Conservation (phyloP, 495 filamentous ascomycete species). For the Xylaria grammica region DNA sequence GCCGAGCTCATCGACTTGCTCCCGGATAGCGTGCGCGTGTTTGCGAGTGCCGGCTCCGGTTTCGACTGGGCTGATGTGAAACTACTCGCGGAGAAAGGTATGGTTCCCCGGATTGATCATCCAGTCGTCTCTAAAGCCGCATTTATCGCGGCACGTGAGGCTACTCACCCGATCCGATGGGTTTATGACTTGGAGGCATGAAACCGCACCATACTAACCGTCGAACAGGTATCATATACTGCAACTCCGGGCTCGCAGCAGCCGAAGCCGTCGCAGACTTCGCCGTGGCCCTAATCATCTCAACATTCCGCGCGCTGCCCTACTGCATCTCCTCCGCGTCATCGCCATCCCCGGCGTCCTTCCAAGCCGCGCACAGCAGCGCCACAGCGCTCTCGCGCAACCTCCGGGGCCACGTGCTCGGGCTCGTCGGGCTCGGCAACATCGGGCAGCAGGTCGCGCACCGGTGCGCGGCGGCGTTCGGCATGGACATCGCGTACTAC, state of each 20-base stretch:
- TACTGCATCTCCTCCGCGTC: conserved; percentile 62
- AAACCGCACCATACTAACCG: conserved; percentile 6
- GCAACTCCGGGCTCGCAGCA: conserved; percentile 70
- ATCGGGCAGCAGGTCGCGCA: conserved; percentile 71
- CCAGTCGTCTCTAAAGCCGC: too few species aligned
- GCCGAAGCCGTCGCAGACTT: conserved; percentile 73
- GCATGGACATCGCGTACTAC: conserved; percentile 72
- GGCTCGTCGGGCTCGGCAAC: conserved; percentile 70
- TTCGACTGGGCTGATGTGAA: conserved; percentile 80
- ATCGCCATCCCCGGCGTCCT: conserved; percentile 38
- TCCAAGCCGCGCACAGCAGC: conserved; percentile 61
- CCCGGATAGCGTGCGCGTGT: conserved; percentile 67
- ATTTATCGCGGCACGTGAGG: too few species aligned
- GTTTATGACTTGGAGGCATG: too few species aligned
- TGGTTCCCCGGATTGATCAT: too few species aligned
- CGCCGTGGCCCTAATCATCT: conserved; percentile 66
- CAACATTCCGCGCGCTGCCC: conserved; percentile 66
- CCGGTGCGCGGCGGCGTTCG: conserved; percentile 58
- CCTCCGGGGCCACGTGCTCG: conserved; percentile 59
- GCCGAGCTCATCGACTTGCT: conserved; percentile 69
- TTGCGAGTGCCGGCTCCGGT: conserved; percentile 74
- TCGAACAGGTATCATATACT: conserved; percentile 67
- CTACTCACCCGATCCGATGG: too few species aligned
- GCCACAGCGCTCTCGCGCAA: conserved; percentile 63
- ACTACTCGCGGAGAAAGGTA: conserved; percentile 70